Evolutionary conservation across 805 yeast species (phyloP).

Genomic region (Kuraishia molischiana): DNA sequence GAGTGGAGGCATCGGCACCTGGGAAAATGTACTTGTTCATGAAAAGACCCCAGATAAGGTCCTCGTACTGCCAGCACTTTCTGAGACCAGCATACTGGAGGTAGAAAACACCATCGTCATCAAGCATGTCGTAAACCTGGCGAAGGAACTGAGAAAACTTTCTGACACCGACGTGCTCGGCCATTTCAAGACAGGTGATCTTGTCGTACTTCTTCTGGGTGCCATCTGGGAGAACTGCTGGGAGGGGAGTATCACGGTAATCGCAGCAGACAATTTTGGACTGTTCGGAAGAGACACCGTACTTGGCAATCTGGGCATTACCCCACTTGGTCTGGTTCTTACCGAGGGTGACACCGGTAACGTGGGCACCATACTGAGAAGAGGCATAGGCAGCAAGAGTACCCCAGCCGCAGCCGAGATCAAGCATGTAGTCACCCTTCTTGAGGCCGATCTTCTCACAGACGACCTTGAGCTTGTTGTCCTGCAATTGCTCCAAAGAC

Average conservation of each 20-base stretch:
- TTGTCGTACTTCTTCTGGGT: constrained; percentile 53
- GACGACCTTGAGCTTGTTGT: constrained; percentile 78
- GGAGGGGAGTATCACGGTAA: constrained; percentile 83
- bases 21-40: constrained; percentile 97
- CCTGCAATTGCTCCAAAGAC: constrained; percentile 73
- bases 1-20: constrained; percentile 95
- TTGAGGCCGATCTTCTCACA: constrained; percentile 76
- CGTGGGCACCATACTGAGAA: constrained; percentile 71
- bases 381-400: constrained; percentile 82
- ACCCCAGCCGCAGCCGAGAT: constrained; percentile 96
- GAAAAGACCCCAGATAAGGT: constrained; percentile 86
- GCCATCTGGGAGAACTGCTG: constrained; percentile 32
- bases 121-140: constrained; percentile 80
- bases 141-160: constrained; percentile 64
- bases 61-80: constrained; percentile 92
- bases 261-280: constrained; percentile 73
- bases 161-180: constrained; percentile 92
- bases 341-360: constrained; percentile 86
- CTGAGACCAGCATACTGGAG: constrained; percentile 87
- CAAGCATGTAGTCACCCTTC: constrained; percentile 68
- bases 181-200: constrained; percentile 89
- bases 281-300: constrained; percentile 62
- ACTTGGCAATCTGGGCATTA: constrained; percentile 54
- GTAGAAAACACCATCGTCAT: constrained; percentile 83
- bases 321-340: constrained; percentile 90